Conservation (phyloP, 2,329 filamentous ascomycete genomes). For the Colletotrichum theobromicola region DNA sequence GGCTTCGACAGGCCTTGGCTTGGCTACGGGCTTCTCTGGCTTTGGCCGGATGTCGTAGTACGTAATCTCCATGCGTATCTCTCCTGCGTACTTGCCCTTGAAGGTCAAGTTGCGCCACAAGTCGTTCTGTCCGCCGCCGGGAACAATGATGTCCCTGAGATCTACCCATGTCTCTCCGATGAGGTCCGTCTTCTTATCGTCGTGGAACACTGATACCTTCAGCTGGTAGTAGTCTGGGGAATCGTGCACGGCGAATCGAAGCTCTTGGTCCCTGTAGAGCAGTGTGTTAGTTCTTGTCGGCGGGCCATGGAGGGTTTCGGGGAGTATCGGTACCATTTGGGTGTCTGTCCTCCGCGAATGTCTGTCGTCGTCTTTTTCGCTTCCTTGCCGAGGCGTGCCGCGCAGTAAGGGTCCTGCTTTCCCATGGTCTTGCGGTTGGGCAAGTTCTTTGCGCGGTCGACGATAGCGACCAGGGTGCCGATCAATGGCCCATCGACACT, state of each 20-base stretch:
- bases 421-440: constrained; percentile 97
- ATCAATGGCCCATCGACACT: constrained; percentile 91
- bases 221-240: constrained; percentile 95
- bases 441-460: constrained; percentile 95
- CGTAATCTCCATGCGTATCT: constrained; percentile 93
- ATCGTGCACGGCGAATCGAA: constrained; percentile 95
- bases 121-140: constrained; percentile 92
- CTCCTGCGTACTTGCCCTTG: constrained; percentile 94
- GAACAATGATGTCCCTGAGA: constrained; percentile 78
- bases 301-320: not conserved
- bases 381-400: constrained; percentile 91
- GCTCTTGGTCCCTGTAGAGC: constrained; percentile 84
- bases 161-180: constrained; percentile 95
- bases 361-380: constrained; percentile 97
- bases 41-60: constrained; percentile 92
- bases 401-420: constrained; percentile 98
- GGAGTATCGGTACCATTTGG: constrained; percentile 74
- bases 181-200: constrained; percentile 96
- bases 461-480: constrained; percentile 88
- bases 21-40: constrained; percentile 70
- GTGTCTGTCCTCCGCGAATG: constrained; percentile 92
- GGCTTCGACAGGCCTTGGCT: constrained; percentile 47
- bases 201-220: constrained; percentile 96
- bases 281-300: not conserved
- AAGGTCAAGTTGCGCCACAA: constrained; percentile 88